Evolutionary conservation across 331 rosid genomes (phyloP), one percentile per base, ranked within the genome.

Genomic region (Malus hybrid): DNA sequence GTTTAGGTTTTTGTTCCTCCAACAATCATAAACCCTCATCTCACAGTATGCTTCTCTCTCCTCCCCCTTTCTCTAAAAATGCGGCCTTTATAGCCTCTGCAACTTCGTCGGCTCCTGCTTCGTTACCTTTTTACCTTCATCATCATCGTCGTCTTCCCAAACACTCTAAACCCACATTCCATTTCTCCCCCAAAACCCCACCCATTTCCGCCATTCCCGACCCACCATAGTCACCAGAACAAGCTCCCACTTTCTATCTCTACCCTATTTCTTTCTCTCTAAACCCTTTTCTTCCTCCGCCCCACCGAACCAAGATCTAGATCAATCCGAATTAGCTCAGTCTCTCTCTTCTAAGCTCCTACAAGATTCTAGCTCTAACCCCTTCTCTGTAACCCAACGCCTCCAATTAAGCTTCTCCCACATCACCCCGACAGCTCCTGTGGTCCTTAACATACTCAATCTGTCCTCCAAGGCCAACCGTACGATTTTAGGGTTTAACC

Each of bases 401-500:
- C 90, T 91, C 65, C 71, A 86, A 2, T 92, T 92, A 0, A 74
- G 81, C 72, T 88, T 90, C 87, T 85, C 97, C 1, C 93, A 90
- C 79, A 61, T 94, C 59, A 74, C 76, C 4, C 93, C 93, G 0
- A 85, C 92, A 7, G 77, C 93, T 1, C 10, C 69, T 4, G 59
- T 88, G 20, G 62, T 92, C 52, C 90, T 80, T 54, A 63, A 76
- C 63, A 83, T 87, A 12, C 92, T 91, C 66, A 86, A 88, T 68
- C 86, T 82, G 36, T 88, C 92, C 6, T 80, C 87, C 20, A 88
- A 86, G 7, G 97, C 97, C 24, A 90, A 96, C 22, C 90, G 93
- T 22, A 55, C 88, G 6, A 87, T 84, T 1, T 15, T 91, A 18
- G 95, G 93, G 48, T 86, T 94, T 67, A 79, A 84, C 77, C 80